phyloP scores from a whole-genome alignment of 192 early-diverging fungal species.

The Rhizophagus sp. region DNA sequence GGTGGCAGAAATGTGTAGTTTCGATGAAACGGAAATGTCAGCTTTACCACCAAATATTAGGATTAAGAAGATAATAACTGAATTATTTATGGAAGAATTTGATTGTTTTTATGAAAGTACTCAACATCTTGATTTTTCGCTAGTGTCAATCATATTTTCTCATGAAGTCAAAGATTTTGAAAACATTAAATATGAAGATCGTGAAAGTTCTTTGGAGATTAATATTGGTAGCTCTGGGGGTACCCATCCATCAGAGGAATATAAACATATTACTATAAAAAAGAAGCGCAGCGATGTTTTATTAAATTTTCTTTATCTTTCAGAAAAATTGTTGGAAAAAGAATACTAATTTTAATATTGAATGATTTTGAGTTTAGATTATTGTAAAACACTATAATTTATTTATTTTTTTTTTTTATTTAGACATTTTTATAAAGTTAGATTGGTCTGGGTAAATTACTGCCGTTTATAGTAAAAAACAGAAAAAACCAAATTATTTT shows the following conservation, averaged over 20 bases:
- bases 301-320: not conserved
- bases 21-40: not conserved
- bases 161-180: not conserved
- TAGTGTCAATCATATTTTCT: not conserved
- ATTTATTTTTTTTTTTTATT: too few species aligned
- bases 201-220: not conserved
- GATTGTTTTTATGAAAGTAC: not conserved
- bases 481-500: too few species aligned
- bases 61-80: not conserved
- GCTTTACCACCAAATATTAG: not conserved
- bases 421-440: too few species aligned
- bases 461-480: too few species aligned
- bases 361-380: too few species aligned
- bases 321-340: not conserved
- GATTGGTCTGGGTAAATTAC: too few species aligned
- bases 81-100: not conserved
- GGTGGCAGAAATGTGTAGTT: not conserved
- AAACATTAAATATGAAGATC: not conserved
- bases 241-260: not conserved
- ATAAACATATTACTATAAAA: not conserved
- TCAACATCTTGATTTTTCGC: not conserved
- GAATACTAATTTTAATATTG: too few species aligned
- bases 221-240: not conserved
- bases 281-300: not conserved
- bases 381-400: too few species aligned